Evolutionary conservation across 139 green algal species (phyloP).

Genomic region (Spirogloea muscicola): DNA sequence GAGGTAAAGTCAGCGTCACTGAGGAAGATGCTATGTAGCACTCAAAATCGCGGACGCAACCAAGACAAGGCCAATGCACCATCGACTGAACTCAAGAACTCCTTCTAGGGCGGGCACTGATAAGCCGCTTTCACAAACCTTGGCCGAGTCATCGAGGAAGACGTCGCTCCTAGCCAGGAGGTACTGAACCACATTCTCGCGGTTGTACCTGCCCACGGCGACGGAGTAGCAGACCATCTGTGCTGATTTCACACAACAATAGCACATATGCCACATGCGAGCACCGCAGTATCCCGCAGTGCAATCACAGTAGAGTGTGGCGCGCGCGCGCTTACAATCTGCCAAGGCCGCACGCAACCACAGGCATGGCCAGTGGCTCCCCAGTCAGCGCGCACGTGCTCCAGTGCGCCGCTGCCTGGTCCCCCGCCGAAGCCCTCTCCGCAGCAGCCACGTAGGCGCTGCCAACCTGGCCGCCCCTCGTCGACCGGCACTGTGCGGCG

Average conservation of each 20-base stretch:
- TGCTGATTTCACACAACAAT: too few species aligned
- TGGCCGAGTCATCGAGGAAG: not conserved
- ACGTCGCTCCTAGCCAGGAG: constrained; percentile 5
- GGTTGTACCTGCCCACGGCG: not conserved
- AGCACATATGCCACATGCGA: too few species aligned
- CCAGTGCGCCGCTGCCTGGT: constrained; percentile 15
- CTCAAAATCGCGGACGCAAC: too few species aligned
- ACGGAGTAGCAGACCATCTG: not conserved
- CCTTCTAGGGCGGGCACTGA: too few species aligned
- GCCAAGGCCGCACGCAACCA: constrained; percentile 21
- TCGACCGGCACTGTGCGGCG: constrained; percentile 9
- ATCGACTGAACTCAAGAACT: too few species aligned
- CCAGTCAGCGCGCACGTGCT: constrained; percentile 32
- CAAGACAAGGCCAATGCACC: too few species aligned
- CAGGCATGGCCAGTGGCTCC: constrained; percentile 16
- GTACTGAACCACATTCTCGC: constrained; percentile 8
- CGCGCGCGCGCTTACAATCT: constrained; percentile 37
- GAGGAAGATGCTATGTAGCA: too few species aligned
- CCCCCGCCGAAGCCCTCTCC: constrained; percentile 8
- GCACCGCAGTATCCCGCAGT: too few species aligned
- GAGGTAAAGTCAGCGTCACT: too few species aligned
- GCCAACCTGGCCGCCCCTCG: constrained; percentile 12
- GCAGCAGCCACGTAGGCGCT: constrained; percentile 8
- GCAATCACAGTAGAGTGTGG: too few species aligned
- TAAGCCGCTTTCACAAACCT: too few species aligned